Percentiles rank a stretch among this genome's conserved stretches.
phyloP scores from a whole-genome alignment of 2,329 filamentous ascomycete genomes.

The Arthrinium phaeospermum region DNA sequence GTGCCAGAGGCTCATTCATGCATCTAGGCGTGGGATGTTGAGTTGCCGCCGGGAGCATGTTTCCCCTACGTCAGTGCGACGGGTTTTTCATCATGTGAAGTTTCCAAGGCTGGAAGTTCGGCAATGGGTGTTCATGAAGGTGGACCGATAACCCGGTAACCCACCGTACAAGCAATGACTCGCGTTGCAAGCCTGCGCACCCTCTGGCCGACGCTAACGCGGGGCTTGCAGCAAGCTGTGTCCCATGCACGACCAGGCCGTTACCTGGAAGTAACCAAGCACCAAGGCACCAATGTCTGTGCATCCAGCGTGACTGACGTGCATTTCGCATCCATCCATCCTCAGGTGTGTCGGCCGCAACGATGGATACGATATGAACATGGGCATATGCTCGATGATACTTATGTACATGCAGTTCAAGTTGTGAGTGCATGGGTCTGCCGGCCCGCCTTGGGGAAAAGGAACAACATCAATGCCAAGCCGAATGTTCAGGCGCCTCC shows the following conservation, averaged over 20 bases:
- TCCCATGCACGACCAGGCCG: neutral
- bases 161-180: constrained; percentile 17
- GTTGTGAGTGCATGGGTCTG: neutral
- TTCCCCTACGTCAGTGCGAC: constrained; percentile 2
- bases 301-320: neutral
- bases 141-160: neutral
- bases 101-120: neutral
- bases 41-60: neutral
- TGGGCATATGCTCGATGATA: too few species aligned
- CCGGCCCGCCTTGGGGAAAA: too few species aligned
- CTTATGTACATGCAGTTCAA: neutral
- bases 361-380: too few species aligned
- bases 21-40: neutral
- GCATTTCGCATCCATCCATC: neutral
- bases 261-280: neutral
- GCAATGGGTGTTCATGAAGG: constrained; percentile 12
- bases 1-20: neutral
- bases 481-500: neutral
- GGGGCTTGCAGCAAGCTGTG: neutral
- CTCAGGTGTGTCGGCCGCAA: neutral
- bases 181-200: neutral
- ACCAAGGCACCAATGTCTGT: neutral
- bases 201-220: constrained; percentile 5
- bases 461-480: neutral
- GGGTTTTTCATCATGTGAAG: neutral